A percentile compares a stretch with the other conserved stretches of the same genome.
Evolutionary conservation across 495 filamentous ascomycete species (phyloP).

Genomic region (Penicillium bialowiezense): DNA sequence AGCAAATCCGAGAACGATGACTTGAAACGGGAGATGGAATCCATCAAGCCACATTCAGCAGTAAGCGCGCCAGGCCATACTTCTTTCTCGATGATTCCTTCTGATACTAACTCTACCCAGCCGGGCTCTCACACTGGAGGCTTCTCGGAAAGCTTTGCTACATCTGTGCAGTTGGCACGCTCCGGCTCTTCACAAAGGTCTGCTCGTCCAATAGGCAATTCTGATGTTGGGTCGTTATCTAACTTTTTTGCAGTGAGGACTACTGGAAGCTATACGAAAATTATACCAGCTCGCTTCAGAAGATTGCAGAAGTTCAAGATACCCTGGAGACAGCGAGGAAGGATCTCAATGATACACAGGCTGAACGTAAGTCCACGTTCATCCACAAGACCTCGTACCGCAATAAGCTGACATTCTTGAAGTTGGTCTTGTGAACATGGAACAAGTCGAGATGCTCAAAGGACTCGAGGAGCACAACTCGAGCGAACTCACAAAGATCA

Average conservation of each 20-base stretch:
- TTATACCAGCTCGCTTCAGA: slow-evolving; percentile 38
- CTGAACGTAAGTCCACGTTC: slow-evolving; percentile 35
- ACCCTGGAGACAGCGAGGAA: slow-evolving; percentile 34
- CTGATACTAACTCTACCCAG: slow-evolving; percentile 20
- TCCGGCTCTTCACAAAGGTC: slow-evolving; percentile 42
- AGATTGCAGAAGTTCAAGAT: slow-evolving; percentile 41
- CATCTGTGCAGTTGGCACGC: slow-evolving; percentile 35
- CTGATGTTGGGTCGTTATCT: slow-evolving; percentile 10
- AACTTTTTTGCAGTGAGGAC: slow-evolving; percentile 34
- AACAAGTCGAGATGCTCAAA: slow-evolving; percentile 47
- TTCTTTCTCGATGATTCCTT: not conserved
- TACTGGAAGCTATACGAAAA: slow-evolving; percentile 49
- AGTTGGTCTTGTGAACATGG: slow-evolving; percentile 47
- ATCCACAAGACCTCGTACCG: not conserved
- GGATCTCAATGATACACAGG: slow-evolving; percentile 36
- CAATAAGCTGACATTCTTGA: slow-evolving; percentile 22
- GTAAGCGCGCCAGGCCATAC: slow-evolving; percentile 14
- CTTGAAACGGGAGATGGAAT: slow-evolving; percentile 40
- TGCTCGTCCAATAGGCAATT: not conserved
- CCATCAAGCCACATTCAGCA: slow-evolving; percentile 28
- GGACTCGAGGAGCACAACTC: slow-evolving; percentile 46
- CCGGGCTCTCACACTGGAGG: slow-evolving; percentile 27
- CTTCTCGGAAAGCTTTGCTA: slow-evolving; percentile 37
- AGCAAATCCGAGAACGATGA: slow-evolving; percentile 47
- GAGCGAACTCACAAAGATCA: slow-evolving; percentile 43